Percentiles rank a stretch among this genome's conserved stretches.
Evolutionary conservation across 495 filamentous ascomycete species (phyloP).

Genomic region (Cairneyella variabilis): DNA sequence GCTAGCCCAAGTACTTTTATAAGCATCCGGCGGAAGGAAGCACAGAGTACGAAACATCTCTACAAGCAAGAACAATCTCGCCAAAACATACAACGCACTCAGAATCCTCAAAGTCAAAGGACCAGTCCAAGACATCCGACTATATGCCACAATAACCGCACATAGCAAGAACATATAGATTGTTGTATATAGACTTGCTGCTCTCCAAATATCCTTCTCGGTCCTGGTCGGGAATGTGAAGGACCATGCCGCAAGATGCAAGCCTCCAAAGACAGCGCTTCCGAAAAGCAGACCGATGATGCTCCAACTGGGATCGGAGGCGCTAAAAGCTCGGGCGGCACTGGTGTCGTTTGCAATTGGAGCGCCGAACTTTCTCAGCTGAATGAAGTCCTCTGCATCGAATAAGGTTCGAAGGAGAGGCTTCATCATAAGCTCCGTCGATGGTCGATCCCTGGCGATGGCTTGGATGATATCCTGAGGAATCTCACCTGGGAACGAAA

Average conservation of each 20-base stretch:
- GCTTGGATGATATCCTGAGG: background rate
- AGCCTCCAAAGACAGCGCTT: slow-evolving; percentile 26
- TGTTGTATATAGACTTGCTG: slow-evolving; percentile 8
- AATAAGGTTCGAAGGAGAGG: too few relatives aligned
- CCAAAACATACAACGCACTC: background rate
- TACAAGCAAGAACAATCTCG: slow-evolving; percentile 3
- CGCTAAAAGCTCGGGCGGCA: too few relatives aligned
- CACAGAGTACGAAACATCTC: slow-evolving; percentile 6
- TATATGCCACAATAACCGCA: background rate
- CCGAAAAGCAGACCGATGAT: background rate
- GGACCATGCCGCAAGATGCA: slow-evolving; percentile 38
- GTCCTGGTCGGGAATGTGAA: slow-evolving; percentile 34
- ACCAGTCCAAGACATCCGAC: too few relatives aligned
- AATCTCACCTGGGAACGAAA: background rate
- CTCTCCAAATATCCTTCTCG: slow-evolving; percentile 33
- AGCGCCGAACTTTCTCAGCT: too few relatives aligned
- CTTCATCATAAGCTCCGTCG: too few relatives aligned
- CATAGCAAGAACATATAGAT: background rate
- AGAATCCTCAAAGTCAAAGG: background rate
- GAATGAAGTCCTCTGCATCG: too few relatives aligned
- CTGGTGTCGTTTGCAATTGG: too few relatives aligned
- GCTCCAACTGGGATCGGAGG: too few relatives aligned
- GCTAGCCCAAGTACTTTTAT: background rate
- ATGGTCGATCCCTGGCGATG: too few relatives aligned
- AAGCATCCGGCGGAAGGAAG: slow-evolving; percentile 4